phyloP scores from a whole-genome alignment of 805 yeast species.

The Metschnikowia cerradonensis region DNA sequence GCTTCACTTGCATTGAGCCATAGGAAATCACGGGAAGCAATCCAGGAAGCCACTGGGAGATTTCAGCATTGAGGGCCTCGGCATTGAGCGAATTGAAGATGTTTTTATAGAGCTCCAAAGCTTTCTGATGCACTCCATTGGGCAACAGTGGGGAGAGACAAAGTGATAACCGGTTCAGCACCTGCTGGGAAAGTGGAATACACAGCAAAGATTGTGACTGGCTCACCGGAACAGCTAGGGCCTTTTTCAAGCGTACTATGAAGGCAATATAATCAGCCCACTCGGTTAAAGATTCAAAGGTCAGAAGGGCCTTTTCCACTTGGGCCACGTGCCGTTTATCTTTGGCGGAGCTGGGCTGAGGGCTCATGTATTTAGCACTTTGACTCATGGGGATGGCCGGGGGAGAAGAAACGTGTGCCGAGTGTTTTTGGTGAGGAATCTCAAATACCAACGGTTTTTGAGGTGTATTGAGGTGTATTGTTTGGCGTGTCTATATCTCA shows the following conservation, averaged over 20 bases:
- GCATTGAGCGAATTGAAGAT: constrained; percentile 63
- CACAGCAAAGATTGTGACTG: constrained; percentile 31
- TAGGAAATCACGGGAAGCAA: constrained; percentile 83
- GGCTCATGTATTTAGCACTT: background rate
- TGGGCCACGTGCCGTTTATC: constrained; percentile 66
- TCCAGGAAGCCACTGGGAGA: constrained; percentile 88
- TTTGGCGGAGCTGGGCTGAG: constrained; percentile 33
- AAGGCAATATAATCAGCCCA: constrained; percentile 99
- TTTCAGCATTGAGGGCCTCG: constrained; percentile 49
- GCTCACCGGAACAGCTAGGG: constrained; percentile 42
- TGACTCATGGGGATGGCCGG: background rate
- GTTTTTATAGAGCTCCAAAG: constrained; percentile 69
- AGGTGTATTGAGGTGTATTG: background rate
- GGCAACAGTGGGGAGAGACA: constrained; percentile 83
- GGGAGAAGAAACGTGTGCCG: background rate
- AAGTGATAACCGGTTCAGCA: constrained; percentile 68
- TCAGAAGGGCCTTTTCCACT: constrained; percentile 66
- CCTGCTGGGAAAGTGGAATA: constrained; percentile 64
- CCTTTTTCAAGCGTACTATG: constrained; percentile 71
- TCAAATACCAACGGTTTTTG: no score
- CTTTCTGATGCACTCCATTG: constrained; percentile 91
- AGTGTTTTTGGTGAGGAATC: background rate
- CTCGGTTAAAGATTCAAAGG: constrained; percentile 81
- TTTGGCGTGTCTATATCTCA: background rate
- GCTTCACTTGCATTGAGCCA: constrained; percentile 86